Evolutionary conservation across 306 rosid species (phyloP).

Genomic region (Dalbergia oliveri): DNA sequence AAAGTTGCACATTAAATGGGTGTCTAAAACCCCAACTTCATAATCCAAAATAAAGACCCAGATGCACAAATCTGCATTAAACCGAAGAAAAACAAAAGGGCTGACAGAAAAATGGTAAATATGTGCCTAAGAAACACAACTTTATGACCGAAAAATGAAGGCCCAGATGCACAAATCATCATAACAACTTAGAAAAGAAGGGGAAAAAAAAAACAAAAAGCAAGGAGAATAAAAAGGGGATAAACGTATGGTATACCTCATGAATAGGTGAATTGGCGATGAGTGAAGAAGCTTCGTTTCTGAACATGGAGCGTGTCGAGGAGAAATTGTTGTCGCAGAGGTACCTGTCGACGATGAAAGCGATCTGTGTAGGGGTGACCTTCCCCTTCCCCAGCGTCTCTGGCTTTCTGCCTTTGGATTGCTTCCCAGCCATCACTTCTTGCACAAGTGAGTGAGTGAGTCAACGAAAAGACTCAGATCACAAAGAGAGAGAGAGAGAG

Average conservation of each 20-base stretch:
- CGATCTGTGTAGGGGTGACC: constrained; percentile 76
- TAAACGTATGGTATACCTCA: constrained; percentile 53
- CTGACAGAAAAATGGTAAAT: neutral
- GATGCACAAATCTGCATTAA: neutral
- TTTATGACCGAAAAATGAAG: neutral
- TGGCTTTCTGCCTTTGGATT: constrained; percentile 58
- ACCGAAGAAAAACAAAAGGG: neutral
- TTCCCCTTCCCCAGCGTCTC: constrained; percentile 62
- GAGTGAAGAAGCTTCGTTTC: constrained; percentile 82
- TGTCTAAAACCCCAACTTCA: neutral
- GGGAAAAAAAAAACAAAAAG: neutral
- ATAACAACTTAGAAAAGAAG: neutral
- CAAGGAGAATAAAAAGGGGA: neutral
- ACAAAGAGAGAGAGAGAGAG: neutral
- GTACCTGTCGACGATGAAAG: constrained; percentile 87
- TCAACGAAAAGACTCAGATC: neutral
- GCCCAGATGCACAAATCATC: neutral
- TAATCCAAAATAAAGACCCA: neutral
- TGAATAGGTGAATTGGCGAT: constrained; percentile 70
- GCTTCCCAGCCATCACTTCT: constrained; percentile 69
- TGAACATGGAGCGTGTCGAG: constrained; percentile 65
- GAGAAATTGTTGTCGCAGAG: constrained; percentile 71
- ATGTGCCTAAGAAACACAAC: neutral
- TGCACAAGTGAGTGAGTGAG: neutral
- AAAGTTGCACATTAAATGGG: too few relatives aligned